Base-by-base conservation (phyloP, 805 yeast genomes). In the Metschnikowia aberdeeniae region DNA sequence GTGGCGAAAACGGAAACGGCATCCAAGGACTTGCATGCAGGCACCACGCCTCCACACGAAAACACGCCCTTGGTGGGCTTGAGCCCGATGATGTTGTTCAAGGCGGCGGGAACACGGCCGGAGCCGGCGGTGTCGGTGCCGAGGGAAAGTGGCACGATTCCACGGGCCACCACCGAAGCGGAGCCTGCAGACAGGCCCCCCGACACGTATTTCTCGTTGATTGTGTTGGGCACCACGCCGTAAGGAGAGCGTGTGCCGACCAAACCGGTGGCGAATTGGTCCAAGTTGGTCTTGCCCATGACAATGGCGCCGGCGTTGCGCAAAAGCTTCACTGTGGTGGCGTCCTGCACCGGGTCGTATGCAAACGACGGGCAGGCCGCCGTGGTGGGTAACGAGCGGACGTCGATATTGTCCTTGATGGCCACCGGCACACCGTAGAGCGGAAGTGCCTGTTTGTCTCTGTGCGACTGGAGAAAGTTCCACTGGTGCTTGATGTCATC, bases 61-160 rank as follows among this genome's bases (percentile, higher is more conserved):
- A 92, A 83, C 1, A 80, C 80, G 44, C 99, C 99, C 50, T 81
- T 81, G 1, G 97, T 83, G 32, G 99, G 98, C 66, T 92, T 92
- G 54, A 93, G 77, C 17, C 98, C 98, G 52, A 92, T 78, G 55
- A 89, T 68, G 66, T 93, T 93, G 75, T 92, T 92, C 53, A 92
- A 73, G 27, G 89, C 92, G 22, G 98, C 98, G 24, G 99, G 99
- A 28, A 92, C 99, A 59, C 99, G 80, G 34, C 97, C 97, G 5
- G 96, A 88, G 19, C 99, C 99, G 8, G 99, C 99, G 31, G 99
- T 92, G 62, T 92, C 99, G 5, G 98, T 93, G 31, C 97, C 97
- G 55, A 92, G 73, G 1, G 97, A 77, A 40, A 92, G 59, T 29
- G 98, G 97, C 13, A 88, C 97, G 39, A 82, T 72, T 47, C 98